Evolutionary conservation across 148 eudicot species (phyloP), one percentile per base, ranked within the genome.

Genomic region (Drosera capensis): DNA sequence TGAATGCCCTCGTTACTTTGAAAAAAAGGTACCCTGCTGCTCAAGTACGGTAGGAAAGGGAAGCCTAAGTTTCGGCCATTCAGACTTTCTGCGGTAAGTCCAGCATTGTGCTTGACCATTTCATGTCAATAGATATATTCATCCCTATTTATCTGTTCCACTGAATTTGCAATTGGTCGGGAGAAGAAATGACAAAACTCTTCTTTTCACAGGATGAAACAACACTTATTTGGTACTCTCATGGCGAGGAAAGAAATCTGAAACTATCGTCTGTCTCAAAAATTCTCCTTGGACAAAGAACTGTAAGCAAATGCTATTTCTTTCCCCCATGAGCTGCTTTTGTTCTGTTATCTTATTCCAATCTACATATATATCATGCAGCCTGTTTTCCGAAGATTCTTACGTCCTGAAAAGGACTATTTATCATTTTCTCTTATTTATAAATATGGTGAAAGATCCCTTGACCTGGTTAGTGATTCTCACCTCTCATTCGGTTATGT

Each of bases 251-350:
- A 73, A 84, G 87, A 57, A 67, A 46, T 60, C 56, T 90, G 52
- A 84, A 58, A 63, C 52, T 90, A 65, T 69, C 93, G 52, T 20
- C 67, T 16, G 94, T 84, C 60, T 26, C 72, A 52, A 57, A 68
- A 64, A 78, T 90, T 65, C 51, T 80, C 25, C 85, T 73, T 31
- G 97, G 95, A 51, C 97, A 90, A 58, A 78, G 95, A 90, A 90
- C 97, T 26, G 95, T 90, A 60, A 88, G 97, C 70, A 74, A 57
- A 52, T 52, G 31, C 1, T 17, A 26, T 45, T 60, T 23, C 60
- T 11, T 61, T 36, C 25, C 12, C 22, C 7, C 20, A 20, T n/a
- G 6, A 9, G 9, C 11, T 34, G 38, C 13, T 34, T 34, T 15
- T 9, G 38, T 34, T 11, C n/a, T 23, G 23, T 19, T 8, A 34